Conservation (phyloP, 1,284 basidiomycete genomes). For the Moniliophthora roreri region DNA sequence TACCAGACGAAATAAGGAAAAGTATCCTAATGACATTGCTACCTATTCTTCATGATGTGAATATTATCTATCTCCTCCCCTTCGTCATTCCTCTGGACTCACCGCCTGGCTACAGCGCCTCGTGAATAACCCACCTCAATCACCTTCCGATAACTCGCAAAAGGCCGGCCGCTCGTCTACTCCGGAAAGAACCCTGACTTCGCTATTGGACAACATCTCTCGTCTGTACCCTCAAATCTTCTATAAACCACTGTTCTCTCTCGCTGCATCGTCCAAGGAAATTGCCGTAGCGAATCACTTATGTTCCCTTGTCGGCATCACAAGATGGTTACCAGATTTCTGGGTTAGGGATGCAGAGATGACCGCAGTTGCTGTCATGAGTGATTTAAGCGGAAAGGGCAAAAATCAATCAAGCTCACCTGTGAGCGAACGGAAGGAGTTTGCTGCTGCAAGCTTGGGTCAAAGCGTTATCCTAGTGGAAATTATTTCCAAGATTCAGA, state of each 20-base stretch:
- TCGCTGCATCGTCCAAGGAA: conserved; percentile 63
- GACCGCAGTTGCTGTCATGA: conserved; percentile 71
- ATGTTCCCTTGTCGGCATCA: conserved; percentile 48
- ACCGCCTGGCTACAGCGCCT: conserved; percentile 7
- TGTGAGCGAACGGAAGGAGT: conserved; percentile 18
- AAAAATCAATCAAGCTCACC: conserved; percentile 22
- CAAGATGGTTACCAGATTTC: conserved; percentile 57
- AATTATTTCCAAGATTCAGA: conserved; percentile 54
- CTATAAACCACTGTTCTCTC: conserved; percentile 74
- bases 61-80: background rate
- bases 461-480: conserved; percentile 67
- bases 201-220: conserved; percentile 52
- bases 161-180: background rate
- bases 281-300: conserved; percentile 59
- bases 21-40: background rate
- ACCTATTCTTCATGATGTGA: background rate
- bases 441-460: conserved; percentile 57
- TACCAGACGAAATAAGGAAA: too few relatives aligned
- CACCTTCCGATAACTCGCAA: conserved; percentile 32
- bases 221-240: conserved; percentile 61
- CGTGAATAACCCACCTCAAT: conserved; percentile 8
- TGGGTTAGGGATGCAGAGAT: conserved; percentile 78
- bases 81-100: background rate
- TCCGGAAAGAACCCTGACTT: conserved; percentile 32
- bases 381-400: conserved; percentile 38